Evolutionary conservation across 352 stramenopile species (phyloP).

Genomic region (Blastocystis sp.): DNA sequence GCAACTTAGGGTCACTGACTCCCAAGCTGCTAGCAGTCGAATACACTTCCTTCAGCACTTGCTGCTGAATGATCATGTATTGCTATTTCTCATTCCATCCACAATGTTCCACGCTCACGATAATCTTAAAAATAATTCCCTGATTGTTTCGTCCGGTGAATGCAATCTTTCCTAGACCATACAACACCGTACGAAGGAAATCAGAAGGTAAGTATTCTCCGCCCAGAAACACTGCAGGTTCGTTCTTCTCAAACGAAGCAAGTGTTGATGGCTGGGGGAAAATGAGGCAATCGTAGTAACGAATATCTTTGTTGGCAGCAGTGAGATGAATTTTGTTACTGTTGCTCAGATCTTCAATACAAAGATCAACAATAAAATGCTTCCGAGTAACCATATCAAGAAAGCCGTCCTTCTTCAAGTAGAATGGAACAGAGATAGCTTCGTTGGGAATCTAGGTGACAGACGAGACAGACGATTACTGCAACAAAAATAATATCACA

Average conservation of each 20-base stretch:
- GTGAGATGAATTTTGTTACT: slow-evolving; percentile 5
- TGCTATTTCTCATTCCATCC: not conserved
- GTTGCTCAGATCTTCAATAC: slow-evolving; percentile 3
- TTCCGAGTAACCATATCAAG: not conserved
- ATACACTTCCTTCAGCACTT: slow-evolving; percentile 56
- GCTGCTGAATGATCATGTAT: slow-evolving; percentile 49
- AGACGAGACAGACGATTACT: not conserved
- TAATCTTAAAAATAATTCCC: slow-evolving; percentile 55
- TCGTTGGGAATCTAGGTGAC: not conserved
- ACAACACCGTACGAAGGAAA: not conserved
- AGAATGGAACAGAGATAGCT: not conserved
- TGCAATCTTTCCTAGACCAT: not conserved
- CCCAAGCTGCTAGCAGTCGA: slow-evolving; percentile 2
- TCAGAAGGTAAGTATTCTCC: slow-evolving; percentile 1
- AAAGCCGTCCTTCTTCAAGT: not conserved
- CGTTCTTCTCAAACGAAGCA: slow-evolving; percentile 50
- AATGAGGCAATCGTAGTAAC: slow-evolving; percentile 11
- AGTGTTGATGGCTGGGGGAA: slow-evolving; percentile 21
- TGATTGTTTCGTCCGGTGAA: slow-evolving; percentile 42
- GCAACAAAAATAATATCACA: slow-evolving; percentile 30
- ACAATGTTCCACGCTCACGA: not conserved
- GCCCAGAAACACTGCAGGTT: not conserved
- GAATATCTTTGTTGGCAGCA: not conserved
- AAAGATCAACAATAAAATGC: slow-evolving; percentile 16
- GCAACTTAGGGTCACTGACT: not conserved